phyloP scores from a whole-genome alignment of 768 basidiomycete genomes.

The Antrodiella citrinella region DNA sequence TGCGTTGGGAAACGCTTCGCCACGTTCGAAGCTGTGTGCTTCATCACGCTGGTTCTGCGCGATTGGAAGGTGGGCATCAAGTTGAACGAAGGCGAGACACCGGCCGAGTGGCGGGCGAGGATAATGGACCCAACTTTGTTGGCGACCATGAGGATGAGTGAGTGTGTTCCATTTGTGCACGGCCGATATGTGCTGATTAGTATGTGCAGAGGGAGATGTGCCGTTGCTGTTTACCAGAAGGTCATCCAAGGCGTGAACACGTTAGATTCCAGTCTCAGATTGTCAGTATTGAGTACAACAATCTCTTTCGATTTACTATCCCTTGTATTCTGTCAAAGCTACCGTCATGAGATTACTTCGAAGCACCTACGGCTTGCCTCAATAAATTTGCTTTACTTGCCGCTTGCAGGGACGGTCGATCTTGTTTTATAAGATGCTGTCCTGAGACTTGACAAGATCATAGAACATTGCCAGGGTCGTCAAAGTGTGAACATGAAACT shows the following conservation, averaged over 20 bases:
- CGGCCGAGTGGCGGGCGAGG: constrained; percentile 16
- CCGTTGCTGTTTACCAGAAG: constrained; percentile 11
- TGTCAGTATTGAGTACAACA: no score
- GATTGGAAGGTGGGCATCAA: constrained; percentile 22
- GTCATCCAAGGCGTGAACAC: background rate
- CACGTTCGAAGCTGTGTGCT: constrained; percentile 16
- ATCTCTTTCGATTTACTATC: no score
- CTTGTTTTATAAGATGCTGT: no score
- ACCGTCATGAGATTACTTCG: no score
- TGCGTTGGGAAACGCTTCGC: constrained; percentile 27
- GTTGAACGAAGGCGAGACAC: constrained; percentile 17
- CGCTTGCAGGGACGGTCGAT: no score
- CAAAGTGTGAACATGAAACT: no score
- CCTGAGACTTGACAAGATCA: no score
- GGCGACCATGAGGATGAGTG: background rate
- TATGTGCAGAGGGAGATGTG: constrained; percentile 1
- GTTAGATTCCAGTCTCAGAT: no score
- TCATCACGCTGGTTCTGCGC: constrained; percentile 20
- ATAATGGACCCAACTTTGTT: background rate
- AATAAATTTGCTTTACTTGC: no score
- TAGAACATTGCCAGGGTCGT: no score
- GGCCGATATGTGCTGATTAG: background rate
- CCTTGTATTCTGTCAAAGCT: no score
- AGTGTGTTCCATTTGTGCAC: background rate
- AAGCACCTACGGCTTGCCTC: no score